A percentile compares a stretch with the other conserved stretches of the same genome.
Conservation (phyloP, 371 early-diverging fungal genomes). For the Apophysomyces trapeziformis region DNA sequence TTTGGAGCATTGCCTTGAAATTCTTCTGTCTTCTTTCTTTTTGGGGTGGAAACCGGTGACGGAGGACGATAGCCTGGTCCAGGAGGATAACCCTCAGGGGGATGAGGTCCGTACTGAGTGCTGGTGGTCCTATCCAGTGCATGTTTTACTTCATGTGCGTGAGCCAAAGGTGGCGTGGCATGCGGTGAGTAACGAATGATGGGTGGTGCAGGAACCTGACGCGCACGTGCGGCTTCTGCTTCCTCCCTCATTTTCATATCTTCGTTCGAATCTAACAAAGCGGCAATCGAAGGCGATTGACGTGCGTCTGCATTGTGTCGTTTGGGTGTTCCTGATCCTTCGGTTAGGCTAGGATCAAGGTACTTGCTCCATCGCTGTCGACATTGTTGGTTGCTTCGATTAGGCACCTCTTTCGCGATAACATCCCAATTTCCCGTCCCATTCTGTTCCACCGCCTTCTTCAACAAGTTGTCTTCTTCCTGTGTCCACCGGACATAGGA, state of each 20-base stretch:
- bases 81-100: constrained; percentile 8
- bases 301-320: constrained; percentile 34
- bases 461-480: constrained; percentile 37
- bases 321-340: constrained; percentile 9
- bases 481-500: constrained; percentile 49
- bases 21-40: constrained; percentile 11
- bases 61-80: constrained; percentile 39
- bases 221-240: constrained; percentile 7
- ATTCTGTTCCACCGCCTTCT: constrained; percentile 35
- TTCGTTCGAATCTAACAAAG: constrained; percentile 33
- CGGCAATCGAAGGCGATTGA: constrained; percentile 52
- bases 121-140: constrained; percentile 3
- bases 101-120: constrained; percentile 8
- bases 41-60: constrained; percentile 50
- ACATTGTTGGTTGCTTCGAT: constrained; percentile 46
- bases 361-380: constrained; percentile 50
- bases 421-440: constrained; percentile 49
- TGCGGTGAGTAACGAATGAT: constrained; percentile 26
- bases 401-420: constrained; percentile 35
- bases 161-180: constrained; percentile 27
- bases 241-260: constrained; percentile 15
- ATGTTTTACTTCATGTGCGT: constrained; percentile 11
- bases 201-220: constrained; percentile 9
- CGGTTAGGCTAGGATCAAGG: constrained; percentile 10
- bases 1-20: constrained; percentile 4